Evolutionary conservation across 2,329 filamentous ascomycete genomes (phyloP).

Genomic region (Fusarium sp.): DNA sequence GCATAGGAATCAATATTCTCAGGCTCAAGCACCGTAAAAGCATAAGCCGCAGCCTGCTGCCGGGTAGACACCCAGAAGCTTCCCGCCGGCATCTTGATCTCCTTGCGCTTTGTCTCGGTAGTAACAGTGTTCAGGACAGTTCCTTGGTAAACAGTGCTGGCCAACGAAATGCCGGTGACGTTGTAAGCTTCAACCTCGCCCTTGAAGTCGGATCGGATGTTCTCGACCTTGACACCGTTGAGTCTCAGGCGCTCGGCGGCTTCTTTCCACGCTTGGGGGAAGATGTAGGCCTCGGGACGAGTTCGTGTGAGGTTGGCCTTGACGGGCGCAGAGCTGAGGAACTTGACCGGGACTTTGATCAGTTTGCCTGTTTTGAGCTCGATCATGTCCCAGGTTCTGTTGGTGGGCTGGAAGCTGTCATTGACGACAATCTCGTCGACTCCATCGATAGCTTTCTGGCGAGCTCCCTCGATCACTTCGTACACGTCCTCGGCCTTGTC

Average conservation of each 20-base stretch:
- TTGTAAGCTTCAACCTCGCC: conserved; percentile 46
- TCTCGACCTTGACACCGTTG: conserved; percentile 44
- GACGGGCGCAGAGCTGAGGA: conserved; percentile 46
- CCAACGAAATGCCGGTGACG: conserved; percentile 37
- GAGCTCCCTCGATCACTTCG: conserved; percentile 41
- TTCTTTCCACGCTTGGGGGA: conserved; percentile 45
- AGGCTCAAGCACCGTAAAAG: conserved; percentile 48
- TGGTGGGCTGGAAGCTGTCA: conserved; percentile 37
- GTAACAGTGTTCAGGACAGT: conserved; percentile 44
- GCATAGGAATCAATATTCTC: conserved; percentile 48
- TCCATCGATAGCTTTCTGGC: conserved; percentile 39
- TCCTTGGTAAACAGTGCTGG: conserved; percentile 42
- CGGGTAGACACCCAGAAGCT: conserved; percentile 47
- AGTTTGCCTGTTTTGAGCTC: conserved; percentile 46
- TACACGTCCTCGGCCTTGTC: conserved; percentile 42
- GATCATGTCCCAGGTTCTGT: conserved; percentile 48
- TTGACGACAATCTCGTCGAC: conserved; percentile 48
- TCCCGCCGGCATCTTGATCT: conserved; percentile 44
- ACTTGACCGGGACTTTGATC: conserved; percentile 42
- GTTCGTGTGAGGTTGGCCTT: conserved; percentile 46
- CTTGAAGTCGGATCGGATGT: conserved; percentile 35
- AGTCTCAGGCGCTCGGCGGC: conserved; percentile 45
- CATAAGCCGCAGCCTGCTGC: conserved; percentile 48
- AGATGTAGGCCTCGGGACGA: conserved; percentile 49
- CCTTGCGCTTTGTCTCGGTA: conserved; percentile 27